Conservation (phyloP, 1,284 basidiomycete genomes). For the Pterulicium gracile region DNA sequence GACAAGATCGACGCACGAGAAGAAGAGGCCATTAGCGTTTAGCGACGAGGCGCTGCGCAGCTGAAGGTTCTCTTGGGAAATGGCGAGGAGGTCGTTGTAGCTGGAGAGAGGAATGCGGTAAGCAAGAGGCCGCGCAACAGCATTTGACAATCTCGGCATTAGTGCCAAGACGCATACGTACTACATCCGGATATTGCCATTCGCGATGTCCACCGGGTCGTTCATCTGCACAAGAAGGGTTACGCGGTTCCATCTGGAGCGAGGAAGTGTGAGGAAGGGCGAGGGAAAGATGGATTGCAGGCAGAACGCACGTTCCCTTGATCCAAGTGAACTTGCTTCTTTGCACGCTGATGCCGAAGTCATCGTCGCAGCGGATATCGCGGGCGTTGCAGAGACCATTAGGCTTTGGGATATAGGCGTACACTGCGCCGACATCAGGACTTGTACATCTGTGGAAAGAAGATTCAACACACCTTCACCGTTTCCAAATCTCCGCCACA, state of each 20-base stretch:
- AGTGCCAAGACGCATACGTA: constrained; percentile 18
- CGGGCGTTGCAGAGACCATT: constrained; percentile 47
- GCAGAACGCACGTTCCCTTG: constrained; percentile 38
- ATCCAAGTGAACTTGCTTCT: constrained; percentile 61
- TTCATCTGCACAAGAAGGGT: constrained; percentile 50
- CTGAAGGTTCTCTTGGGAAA: constrained; percentile 41
- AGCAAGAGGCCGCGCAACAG: background rate
- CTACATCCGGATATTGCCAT: constrained; percentile 49
- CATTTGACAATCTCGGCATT: no score
- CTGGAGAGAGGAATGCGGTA: constrained; percentile 19
- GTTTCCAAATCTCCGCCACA: constrained; percentile 55
- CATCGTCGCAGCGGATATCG: constrained; percentile 51
- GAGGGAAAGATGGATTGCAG: background rate
- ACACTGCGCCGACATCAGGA: constrained; percentile 29
- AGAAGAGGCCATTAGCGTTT: constrained; percentile 49
- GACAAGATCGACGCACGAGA: constrained; percentile 37
- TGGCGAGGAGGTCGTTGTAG: constrained; percentile 42
- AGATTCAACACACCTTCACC: constrained; percentile 51
- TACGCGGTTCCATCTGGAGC: constrained; percentile 43
- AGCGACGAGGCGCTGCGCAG: constrained; percentile 35
- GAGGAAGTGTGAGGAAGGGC: constrained; percentile 1
- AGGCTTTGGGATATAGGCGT: constrained; percentile 48
- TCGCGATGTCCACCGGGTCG: constrained; percentile 39
- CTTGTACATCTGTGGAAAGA: constrained; percentile 7
- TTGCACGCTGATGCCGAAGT: constrained; percentile 61